phyloP scores from a whole-genome alignment of 768 basidiomycete species.

The Amanita rubescens region DNA sequence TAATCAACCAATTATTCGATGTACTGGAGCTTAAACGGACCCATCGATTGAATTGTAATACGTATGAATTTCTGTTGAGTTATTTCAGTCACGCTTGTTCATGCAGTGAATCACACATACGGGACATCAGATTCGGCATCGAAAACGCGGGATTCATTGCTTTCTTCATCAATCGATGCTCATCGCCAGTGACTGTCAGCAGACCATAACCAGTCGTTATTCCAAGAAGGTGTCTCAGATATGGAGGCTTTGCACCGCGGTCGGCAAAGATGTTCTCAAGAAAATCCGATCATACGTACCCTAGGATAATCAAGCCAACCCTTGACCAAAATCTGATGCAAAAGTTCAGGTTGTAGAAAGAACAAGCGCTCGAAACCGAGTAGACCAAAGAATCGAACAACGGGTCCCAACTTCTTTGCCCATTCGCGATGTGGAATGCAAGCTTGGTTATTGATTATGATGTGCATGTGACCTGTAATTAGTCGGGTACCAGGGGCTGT shows the following conservation, averaged over 20 bases:
- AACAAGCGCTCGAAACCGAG: slow-evolving; percentile 39
- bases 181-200: slow-evolving; percentile 40
- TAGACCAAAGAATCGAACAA: slow-evolving; percentile 10
- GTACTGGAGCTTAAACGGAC: background rate
- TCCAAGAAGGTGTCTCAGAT: slow-evolving; percentile 13
- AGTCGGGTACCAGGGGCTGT: slow-evolving; percentile 26
- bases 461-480: slow-evolving; percentile 30
- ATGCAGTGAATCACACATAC: slow-evolving; percentile 36
- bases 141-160: slow-evolving; percentile 48
- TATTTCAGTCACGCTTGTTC: slow-evolving; percentile 16
- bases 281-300: slow-evolving; percentile 16
- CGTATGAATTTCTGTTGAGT: too few species aligned
- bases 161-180: slow-evolving; percentile 43
- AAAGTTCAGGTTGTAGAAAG: slow-evolving; percentile 35
- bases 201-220: slow-evolving; percentile 38
- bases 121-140: slow-evolving; percentile 32
- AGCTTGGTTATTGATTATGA: slow-evolving; percentile 31
- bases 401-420: slow-evolving; percentile 41
- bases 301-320: slow-evolving; percentile 41
- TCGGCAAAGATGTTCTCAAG: slow-evolving; percentile 22
- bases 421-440: slow-evolving; percentile 39
- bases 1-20: slow-evolving; percentile 5
- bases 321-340: slow-evolving; percentile 35
- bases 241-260: slow-evolving; percentile 13
- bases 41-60: too few species aligned